Evolutionary conservation across 192 early-diverging fungal genomes (phyloP), one percentile per base, ranked within the genome.

Genomic region (Podila clonocystis): DNA sequence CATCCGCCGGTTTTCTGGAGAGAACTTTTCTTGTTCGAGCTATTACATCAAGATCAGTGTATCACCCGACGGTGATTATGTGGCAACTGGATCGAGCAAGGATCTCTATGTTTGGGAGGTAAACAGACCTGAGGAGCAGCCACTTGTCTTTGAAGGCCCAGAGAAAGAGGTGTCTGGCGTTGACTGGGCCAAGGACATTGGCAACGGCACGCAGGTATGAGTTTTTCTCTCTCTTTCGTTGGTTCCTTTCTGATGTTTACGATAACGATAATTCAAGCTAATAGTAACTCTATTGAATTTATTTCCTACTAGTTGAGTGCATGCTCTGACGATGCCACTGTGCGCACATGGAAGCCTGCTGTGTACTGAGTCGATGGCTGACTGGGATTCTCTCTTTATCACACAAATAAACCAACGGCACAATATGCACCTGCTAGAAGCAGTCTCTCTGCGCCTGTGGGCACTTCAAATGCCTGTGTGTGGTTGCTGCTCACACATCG

Each of bases 61-160:
- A 17, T 93, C 92, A 20, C 93, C 92, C 5, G 94, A 96, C 75
- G 93, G 91, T 30, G 68, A 74, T 9, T 93, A 91, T 58, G 41
- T 97, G 4, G 88, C 92, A 0, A 87, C 91, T 34, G 96, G 95
- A 41, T 95, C 94, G 5, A 83, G 87, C 41, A 88, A 85, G 33
- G 84, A 87, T 29, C 83, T 95, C 17, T 92, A 91, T 63, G 85
- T 94, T 17, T 97, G 95, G 95, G 93, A 84, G 74, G 79, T 91
- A 29, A 88, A 71, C 50, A 69, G 70, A 48, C 82, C 84, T 7
- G 58, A 75, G 13, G 68, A 84, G 33, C 77, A 85, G 26, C 86
- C 91, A 5, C 65, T 87, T 2, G 74, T 89, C 62, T 89, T 95
- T 59, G 73, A 88, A 66, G 93, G 85, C 3, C 94, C 95, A 82